Percentiles rank a stretch among this genome's conserved stretches.
Evolutionary conservation across 2,329 filamentous ascomycete species (phyloP).

Genomic region (Monilinia fructigena): DNA sequence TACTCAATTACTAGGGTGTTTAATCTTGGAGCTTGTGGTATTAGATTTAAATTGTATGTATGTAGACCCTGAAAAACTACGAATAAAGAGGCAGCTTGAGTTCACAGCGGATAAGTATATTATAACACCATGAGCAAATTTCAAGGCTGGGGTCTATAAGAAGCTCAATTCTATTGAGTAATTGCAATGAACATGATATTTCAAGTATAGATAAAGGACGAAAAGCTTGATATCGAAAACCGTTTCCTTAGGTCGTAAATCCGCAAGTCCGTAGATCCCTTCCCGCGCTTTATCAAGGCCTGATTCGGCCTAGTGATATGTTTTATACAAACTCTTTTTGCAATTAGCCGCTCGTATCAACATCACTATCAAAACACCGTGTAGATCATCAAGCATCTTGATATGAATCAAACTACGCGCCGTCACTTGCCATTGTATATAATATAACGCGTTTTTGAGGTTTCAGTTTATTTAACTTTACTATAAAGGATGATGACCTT

Average conservation of each 20-base stretch:
- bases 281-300: not conserved
- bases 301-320: too few species aligned
- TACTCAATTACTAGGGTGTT: slow-evolving; percentile 6
- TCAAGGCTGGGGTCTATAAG: not conserved
- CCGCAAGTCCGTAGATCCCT: not conserved
- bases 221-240: not conserved
- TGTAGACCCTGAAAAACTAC: not conserved
- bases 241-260: not conserved
- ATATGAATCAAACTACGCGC: too few species aligned
- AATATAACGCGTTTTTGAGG: too few species aligned
- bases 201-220: not conserved
- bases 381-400: too few species aligned
- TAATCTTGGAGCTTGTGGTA: not conserved
- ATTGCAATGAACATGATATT: not conserved
- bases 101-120: slow-evolving; percentile 3
- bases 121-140: not conserved
- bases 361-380: too few species aligned
- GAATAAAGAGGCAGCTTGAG: not conserved
- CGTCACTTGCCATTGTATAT: too few species aligned
- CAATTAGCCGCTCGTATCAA: too few species aligned
- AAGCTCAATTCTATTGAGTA: not conserved
- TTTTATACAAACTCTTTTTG: too few species aligned
- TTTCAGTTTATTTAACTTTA: too few species aligned
- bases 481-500: not conserved
- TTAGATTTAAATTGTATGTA: not conserved